Evolutionary conservation across 208 protist genomes (phyloP).

Genomic region (Acanthamoeba lenticulata): DNA sequence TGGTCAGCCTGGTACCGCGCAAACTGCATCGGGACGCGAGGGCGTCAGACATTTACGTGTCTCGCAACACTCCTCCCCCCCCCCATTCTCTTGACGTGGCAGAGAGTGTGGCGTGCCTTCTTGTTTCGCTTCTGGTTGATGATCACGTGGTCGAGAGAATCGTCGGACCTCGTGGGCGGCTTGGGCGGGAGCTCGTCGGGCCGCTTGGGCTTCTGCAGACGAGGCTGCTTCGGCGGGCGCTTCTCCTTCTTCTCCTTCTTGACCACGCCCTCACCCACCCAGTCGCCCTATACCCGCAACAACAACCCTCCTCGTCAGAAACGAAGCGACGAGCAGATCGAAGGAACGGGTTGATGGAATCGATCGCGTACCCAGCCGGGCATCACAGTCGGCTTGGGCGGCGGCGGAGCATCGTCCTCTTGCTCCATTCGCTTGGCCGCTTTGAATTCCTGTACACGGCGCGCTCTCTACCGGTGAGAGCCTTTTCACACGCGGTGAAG

Average conservation of each 20-base stretch:
- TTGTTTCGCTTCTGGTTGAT: conserved; percentile 70
- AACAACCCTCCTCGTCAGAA: background rate
- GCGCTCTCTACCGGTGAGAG: background rate
- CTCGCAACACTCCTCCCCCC: background rate
- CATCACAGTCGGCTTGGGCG: background rate
- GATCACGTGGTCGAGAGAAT: conserved; percentile 57
- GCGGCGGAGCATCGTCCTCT: background rate
- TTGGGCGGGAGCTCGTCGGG: background rate
- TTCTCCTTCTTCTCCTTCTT: background rate
- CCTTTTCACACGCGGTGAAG: background rate
- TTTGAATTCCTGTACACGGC: conserved; percentile 40
- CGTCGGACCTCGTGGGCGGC: conserved; percentile 36
- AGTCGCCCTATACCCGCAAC: background rate
- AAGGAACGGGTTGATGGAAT: background rate
- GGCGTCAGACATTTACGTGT: background rate
- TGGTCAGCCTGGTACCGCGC: conserved; percentile 45
- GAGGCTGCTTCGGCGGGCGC: background rate
- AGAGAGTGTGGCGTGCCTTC: conserved; percentile 17
- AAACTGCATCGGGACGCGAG: background rate
- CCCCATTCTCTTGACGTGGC: background rate
- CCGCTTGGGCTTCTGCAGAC: conserved; percentile 62
- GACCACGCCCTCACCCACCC: conserved; percentile 44
- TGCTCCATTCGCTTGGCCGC: conserved; percentile 4
- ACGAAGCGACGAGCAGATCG: background rate
- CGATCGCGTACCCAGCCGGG: conserved; percentile 53